Percentiles rank a stretch among this genome's conserved stretches.
Conservation (phyloP, 169 alveolate genomes). For the Eimeria falciformis region DNA sequence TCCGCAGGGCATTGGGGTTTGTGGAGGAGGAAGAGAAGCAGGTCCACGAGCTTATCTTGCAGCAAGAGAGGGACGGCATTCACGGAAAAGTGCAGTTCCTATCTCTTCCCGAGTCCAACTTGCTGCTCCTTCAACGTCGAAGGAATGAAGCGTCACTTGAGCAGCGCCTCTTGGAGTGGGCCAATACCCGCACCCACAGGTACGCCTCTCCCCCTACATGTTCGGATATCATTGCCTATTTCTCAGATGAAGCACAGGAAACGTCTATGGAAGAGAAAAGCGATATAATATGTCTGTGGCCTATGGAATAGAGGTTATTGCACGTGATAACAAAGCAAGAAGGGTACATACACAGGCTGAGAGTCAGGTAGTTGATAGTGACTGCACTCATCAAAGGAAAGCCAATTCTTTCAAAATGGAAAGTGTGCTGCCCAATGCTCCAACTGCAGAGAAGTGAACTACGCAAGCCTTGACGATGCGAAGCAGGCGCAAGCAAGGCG, state of each 20-base stretch:
- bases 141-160: constrained; percentile 59
- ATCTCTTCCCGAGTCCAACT: neutral
- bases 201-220: neutral
- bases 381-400: too few species aligned
- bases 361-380: too few species aligned
- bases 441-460: constrained; percentile 18
- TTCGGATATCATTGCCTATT: neutral
- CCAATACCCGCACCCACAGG: constrained; percentile 47
- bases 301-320: too few species aligned
- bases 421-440: too few species aligned
- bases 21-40: constrained; percentile 10
- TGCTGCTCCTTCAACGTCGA: constrained; percentile 48
- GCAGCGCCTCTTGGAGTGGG: constrained; percentile 62
- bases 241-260: too few species aligned
- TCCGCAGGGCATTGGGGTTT: constrained; percentile 13
- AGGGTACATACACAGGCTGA: too few species aligned
- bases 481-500: constrained; percentile 9
- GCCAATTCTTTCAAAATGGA: too few species aligned
- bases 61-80: constrained; percentile 13
- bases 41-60: neutral
- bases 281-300: too few species aligned
- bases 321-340: too few species aligned
- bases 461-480: neutral
- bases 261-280: too few species aligned
- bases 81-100: constrained; percentile 53